A percentile compares a stretch with the other conserved stretches of the same genome.
Conservation (phyloP, 371 early-diverging fungal genomes). For the Entomophthora muscae region DNA sequence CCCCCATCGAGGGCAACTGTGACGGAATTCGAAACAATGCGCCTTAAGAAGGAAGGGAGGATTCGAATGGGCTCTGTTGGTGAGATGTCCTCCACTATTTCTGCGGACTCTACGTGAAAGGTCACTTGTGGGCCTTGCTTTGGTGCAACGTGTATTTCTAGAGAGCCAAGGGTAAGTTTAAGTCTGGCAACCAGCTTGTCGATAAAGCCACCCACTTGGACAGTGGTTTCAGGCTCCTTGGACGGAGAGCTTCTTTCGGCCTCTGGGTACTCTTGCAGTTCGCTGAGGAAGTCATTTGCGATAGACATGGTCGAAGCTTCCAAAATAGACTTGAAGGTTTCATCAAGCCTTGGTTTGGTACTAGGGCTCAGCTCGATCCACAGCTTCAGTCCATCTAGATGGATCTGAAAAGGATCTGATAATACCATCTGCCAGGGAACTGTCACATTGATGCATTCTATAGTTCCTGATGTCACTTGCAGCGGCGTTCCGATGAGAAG, state of each 20-base stretch:
- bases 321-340: neutral
- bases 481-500: neutral
- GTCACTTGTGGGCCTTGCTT: neutral
- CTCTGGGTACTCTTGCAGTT: neutral
- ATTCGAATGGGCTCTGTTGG: neutral
- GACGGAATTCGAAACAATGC: neutral
- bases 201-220: neutral
- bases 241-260: neutral
- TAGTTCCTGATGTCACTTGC: neutral
- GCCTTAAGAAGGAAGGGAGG: neutral
- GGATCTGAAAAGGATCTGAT: neutral
- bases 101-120: neutral
- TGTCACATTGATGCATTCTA: neutral
- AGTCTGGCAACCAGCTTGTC: neutral
- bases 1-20: neutral
- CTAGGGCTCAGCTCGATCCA: neutral
- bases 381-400: neutral
- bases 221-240: neutral
- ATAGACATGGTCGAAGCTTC: neutral
- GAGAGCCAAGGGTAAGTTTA: neutral
- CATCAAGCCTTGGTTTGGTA: neutral
- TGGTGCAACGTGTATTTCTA: neutral
- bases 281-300: neutral
- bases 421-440: neutral
- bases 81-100: neutral